Evolutionary conservation across 805 yeast genomes (phyloP).

Genomic region (Wickerhamiella kazuoi): DNA sequence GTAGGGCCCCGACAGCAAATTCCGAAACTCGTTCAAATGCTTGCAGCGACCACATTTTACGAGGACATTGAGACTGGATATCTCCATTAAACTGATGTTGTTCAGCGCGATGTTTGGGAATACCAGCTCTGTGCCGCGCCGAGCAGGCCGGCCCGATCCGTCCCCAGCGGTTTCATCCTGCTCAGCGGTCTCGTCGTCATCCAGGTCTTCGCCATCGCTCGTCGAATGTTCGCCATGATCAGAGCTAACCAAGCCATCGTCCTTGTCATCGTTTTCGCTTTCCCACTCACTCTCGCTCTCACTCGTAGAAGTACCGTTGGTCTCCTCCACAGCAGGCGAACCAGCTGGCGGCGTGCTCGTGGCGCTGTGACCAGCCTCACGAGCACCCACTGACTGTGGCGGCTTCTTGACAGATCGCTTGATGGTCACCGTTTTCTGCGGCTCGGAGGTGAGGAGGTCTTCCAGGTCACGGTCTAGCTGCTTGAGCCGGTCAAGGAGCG

Average conservation of each 20-base stretch:
- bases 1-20: slow-evolving; percentile 21
- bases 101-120: slow-evolving; percentile 19
- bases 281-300: not conserved
- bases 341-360: not conserved
- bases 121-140: slow-evolving; percentile 20
- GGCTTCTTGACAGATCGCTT: slow-evolving; percentile 22
- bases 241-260: slow-evolving; percentile 3
- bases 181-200: not conserved
- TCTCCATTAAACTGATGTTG: slow-evolving; percentile 22
- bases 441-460: slow-evolving; percentile 37
- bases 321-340: not conserved
- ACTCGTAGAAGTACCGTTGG: no score
- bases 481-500: slow-evolving; percentile 35
- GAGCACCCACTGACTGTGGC: not conserved
- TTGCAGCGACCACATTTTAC: slow-evolving; percentile 25
- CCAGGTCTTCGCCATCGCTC: not conserved
- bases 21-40: slow-evolving; percentile 19
- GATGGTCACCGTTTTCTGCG: slow-evolving; percentile 43
- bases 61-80: slow-evolving; percentile 19
- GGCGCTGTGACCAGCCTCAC: not conserved
- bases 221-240: not conserved
- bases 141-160: not conserved
- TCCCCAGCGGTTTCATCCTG: not conserved
- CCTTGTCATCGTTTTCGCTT: slow-evolving; percentile 10
- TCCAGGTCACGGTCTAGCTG: slow-evolving; percentile 45